A percentile compares a stretch with the other conserved stretches of the same genome.
Evolutionary conservation across 192 early-diverging fungal species (phyloP).

Genomic region (Backusella circina): DNA sequence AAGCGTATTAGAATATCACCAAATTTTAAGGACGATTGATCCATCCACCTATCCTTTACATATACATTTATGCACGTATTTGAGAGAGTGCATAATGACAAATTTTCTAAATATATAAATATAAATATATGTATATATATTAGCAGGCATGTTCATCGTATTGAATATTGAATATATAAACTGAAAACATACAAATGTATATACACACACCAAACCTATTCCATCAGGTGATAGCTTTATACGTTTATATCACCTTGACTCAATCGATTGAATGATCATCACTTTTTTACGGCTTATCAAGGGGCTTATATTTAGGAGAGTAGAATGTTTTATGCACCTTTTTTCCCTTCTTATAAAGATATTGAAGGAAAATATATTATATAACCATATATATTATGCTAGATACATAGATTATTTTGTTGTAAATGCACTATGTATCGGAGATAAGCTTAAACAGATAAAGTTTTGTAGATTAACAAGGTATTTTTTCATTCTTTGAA

Average conservation of each 20-base stretch:
- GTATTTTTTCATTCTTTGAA: no score
- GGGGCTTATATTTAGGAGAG: neutral
- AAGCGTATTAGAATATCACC: neutral
- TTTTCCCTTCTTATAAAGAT: neutral
- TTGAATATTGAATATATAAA: neutral
- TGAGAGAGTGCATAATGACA: neutral
- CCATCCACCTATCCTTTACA: neutral
- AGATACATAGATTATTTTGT: neutral
- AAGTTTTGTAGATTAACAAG: no score
- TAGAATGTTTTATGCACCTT: neutral
- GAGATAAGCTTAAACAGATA: neutral
- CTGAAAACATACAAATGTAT: neutral
- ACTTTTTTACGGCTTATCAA: neutral
- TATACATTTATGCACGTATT: neutral
- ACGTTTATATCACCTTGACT: neutral
- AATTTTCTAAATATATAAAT: neutral
- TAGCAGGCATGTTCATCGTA: no score
- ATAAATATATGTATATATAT: no score
- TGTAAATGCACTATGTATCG: neutral
- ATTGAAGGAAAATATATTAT: neutral
- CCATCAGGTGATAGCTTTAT: neutral
- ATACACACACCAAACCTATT: neutral
- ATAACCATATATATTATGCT: neutral
- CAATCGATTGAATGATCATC: neutral
- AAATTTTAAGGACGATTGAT: neutral